phyloP scores from a whole-genome alignment of 2,329 filamentous ascomycete genomes.

The Claviceps citrina region DNA sequence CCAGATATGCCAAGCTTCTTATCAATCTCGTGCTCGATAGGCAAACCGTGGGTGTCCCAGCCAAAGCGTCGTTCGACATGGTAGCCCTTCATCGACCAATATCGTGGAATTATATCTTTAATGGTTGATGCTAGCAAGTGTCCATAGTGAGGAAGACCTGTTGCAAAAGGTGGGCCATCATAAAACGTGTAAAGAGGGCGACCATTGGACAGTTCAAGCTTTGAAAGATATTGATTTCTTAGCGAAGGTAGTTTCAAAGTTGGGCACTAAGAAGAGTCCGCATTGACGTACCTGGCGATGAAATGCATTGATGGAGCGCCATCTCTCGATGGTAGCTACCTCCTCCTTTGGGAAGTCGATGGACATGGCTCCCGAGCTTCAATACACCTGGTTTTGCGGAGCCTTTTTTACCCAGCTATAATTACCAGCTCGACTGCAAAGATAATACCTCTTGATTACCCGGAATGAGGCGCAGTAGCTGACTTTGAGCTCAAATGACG shows the following conservation, averaged over 20 bases:
- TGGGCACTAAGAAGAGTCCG: not conserved
- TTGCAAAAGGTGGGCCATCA: constrained; percentile 70
- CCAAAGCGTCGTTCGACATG: constrained; percentile 87
- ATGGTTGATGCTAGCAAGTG: constrained; percentile 84
- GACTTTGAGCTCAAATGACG: not conserved
- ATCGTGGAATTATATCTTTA: constrained; percentile 91
- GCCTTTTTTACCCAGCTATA: not conserved
- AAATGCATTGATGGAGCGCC: constrained; percentile 88
- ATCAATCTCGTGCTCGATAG: constrained; percentile 94
- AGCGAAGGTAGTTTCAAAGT: not conserved
- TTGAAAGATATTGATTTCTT: constrained; percentile 1
- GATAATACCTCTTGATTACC: not conserved
- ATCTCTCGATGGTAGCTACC: constrained; percentile 67
- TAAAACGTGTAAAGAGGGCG: constrained; percentile 87
- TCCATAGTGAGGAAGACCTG: constrained; percentile 48
- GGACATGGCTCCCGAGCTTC: constrained; percentile 39
- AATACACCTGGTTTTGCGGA: not conserved
- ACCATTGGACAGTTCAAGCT: constrained; percentile 66
- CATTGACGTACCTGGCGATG: constrained; percentile 49
- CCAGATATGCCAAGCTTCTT: constrained; percentile 85
- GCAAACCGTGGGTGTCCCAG: constrained; percentile 88
- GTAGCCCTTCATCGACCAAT: constrained; percentile 94
- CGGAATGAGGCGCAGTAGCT: not conserved
- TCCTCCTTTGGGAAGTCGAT: constrained; percentile 91
- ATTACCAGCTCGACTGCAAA: not conserved